Evolutionary conservation across 2,329 filamentous ascomycete genomes (phyloP).

Genomic region (Colletotrichum falcatum): DNA sequence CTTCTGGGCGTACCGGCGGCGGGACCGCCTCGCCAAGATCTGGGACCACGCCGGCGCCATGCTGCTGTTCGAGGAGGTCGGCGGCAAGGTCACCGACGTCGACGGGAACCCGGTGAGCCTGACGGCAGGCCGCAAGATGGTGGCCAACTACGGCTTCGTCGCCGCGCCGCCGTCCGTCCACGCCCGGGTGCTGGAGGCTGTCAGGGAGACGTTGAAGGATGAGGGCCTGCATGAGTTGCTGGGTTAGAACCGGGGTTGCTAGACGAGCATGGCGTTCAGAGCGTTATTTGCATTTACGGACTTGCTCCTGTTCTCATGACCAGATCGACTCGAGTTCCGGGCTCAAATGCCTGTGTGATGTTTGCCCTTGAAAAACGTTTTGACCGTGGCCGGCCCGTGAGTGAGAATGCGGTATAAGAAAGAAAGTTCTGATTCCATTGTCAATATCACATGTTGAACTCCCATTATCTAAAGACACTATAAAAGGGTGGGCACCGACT

Average conservation of each 20-base stretch:
- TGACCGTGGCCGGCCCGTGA: too few relatives aligned
- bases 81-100: conserved; percentile 67
- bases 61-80: conserved; percentile 68
- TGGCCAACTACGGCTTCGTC: conserved; percentile 66
- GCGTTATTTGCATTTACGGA: not conserved
- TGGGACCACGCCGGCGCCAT: conserved; percentile 73
- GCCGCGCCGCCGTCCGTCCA: conserved; percentile 62
- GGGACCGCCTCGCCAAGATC: conserved; percentile 63
- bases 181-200: conserved; percentile 54
- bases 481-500: too few relatives aligned
- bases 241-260: not conserved
- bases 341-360: not conserved
- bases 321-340: too few relatives aligned
- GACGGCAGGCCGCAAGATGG: conserved; percentile 60
- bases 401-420: too few relatives aligned
- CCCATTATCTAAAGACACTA: too few relatives aligned
- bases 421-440: too few relatives aligned
- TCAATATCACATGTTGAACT: too few relatives aligned
- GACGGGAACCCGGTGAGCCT: conserved; percentile 64
- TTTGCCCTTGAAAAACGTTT: not conserved
- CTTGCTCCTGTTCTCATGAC: not conserved
- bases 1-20: conserved; percentile 66
- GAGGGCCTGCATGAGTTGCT: conserved; percentile 50
- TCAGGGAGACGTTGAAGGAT: conserved; percentile 51
- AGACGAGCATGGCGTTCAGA: not conserved